Evolutionary conservation across 139 green algal species (phyloP).

Genomic region (Chlamydomonas urium): DNA sequence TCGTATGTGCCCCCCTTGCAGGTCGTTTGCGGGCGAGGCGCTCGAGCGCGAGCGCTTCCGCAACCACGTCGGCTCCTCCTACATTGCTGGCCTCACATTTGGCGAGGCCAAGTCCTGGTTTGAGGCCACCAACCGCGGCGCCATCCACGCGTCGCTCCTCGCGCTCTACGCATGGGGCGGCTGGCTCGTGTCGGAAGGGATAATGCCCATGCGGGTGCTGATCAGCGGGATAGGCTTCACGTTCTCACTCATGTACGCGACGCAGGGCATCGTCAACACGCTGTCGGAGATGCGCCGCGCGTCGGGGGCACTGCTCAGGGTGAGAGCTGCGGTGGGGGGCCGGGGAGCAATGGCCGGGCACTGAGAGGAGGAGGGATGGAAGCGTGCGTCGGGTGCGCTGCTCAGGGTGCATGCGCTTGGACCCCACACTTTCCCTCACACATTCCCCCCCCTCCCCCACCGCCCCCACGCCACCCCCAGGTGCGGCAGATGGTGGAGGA

Average conservation of each 20-base stretch:
- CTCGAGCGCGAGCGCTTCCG: constrained; percentile 81
- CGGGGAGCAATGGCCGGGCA: too few species aligned
- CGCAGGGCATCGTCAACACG: constrained; percentile 63
- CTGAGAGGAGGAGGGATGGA: too few species aligned
- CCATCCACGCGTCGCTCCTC: constrained; percentile 75
- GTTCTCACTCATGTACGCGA: constrained; percentile 84
- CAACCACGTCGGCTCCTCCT: constrained; percentile 48
- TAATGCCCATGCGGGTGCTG: constrained; percentile 74
- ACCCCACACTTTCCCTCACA: too few species aligned
- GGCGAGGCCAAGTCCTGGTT: constrained; percentile 70
- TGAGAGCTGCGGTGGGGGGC: too few species aligned
- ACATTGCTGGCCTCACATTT: constrained; percentile 63
- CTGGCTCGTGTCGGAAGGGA: constrained; percentile 59
- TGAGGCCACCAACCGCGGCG: constrained; percentile 50
- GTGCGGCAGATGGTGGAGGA: constrained; percentile 5
- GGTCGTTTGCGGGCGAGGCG: constrained; percentile 63
- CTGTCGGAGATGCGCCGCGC: constrained; percentile 65
- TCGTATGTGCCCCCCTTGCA: too few species aligned
- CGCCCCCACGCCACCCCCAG: too few species aligned
- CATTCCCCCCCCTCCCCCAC: too few species aligned
- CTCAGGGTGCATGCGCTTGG: too few species aligned
- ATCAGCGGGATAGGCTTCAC: constrained; percentile 87
- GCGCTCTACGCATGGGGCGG: constrained; percentile 77
- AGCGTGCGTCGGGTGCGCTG: too few species aligned
- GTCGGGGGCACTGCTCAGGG: constrained; percentile 49